Base-by-base conservation (phyloP, 2,329 filamentous ascomycete species). In the Fusarium sp. region DNA sequence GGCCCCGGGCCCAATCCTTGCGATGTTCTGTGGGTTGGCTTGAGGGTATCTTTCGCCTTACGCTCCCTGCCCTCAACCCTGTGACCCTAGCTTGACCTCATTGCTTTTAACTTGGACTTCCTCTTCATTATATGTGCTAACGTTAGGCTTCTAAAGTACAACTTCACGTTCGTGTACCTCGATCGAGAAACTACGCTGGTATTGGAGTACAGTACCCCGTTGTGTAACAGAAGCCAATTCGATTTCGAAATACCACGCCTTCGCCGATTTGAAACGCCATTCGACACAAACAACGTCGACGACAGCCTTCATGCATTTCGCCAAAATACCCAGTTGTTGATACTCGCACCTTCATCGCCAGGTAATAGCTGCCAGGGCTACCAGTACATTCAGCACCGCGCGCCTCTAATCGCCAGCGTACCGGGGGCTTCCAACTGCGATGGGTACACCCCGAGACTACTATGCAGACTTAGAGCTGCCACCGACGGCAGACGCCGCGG, bases 391-490 rank as follows among this genome's bases (percentile, higher is more conserved):
- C 42, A 35, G 33, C 39, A 46, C 54, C 35, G 47, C 47, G 56
- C 41, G 42, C 28, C 50, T 46, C 33, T 35, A 18, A 41, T 64
- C 38, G 28, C 48, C 66, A 52, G 53, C 50, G 33, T 52, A 57
- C 38, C 43, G 60, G 52, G 48, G 46, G 61, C 39, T 42, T 66
- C 57, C 52, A 29, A 47, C 54, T 72, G 73, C 70, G 66, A 81
- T 81, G 80, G 78, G 72, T 20, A 66, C 75, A 58, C 86, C 85
- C 72, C 88, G 89, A 74, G 92, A 97, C 80, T 96, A 96, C 80
- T 97, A 97, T 81, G 91, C 89, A 66, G 93, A 97, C 81, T 85
- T 97, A 57, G 92, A 93, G 69, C 81, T 97, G 57, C 80, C 88
- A 3, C 82, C 87, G 13, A 87, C 86, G 73, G 92, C 92, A 54